These are phyloP conservation scores for Ceriops zippeliana DNA, from an alignment of 345 rosid species.

Conservation along the genomic window DNA sequence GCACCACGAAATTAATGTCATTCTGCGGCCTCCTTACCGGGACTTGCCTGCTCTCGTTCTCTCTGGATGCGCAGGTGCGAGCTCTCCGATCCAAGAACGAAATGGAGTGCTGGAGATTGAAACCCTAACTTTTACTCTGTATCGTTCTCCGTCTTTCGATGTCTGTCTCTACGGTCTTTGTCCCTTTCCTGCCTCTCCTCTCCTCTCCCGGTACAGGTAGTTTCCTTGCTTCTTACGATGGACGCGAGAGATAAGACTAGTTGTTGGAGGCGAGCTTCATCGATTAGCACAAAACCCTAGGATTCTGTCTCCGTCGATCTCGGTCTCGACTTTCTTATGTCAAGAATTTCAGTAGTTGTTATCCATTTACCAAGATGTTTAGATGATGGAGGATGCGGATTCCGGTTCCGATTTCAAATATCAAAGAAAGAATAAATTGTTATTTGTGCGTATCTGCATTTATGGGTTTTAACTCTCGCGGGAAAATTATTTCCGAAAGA, in stretches of 20 bases:
- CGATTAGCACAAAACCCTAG: constrained; percentile 7
- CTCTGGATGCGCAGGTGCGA: no score
- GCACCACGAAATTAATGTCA: no score
- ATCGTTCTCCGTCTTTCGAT: no score
- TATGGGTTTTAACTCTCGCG: background rate
- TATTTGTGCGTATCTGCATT: background rate
- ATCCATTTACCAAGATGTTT: background rate
- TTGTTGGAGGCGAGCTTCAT: background rate
- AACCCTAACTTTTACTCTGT: no score
- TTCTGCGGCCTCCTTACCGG: no score
- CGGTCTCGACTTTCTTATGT: background rate
- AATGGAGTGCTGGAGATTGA: no score
- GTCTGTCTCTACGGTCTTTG: background rate
- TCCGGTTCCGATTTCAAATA: background rate
- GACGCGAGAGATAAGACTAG: constrained; percentile 12
- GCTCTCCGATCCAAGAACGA: no score
- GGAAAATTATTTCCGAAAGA: no score
- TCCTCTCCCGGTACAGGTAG: constrained; percentile 4
- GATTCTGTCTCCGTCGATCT: background rate
- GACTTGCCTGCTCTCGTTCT: no score
- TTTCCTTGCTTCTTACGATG: background rate
- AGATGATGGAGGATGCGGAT: constrained; percentile 11
- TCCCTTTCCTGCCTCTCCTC: background rate
- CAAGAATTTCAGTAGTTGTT: background rate
- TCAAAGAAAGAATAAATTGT: background rate